Percentiles rank a stretch among this genome's conserved stretches.
These are phyloP conservation scores for Boeremia exigua DNA, from an alignment of 2,329 filamentous ascomycete genomes.

Conservation along the genomic window DNA sequence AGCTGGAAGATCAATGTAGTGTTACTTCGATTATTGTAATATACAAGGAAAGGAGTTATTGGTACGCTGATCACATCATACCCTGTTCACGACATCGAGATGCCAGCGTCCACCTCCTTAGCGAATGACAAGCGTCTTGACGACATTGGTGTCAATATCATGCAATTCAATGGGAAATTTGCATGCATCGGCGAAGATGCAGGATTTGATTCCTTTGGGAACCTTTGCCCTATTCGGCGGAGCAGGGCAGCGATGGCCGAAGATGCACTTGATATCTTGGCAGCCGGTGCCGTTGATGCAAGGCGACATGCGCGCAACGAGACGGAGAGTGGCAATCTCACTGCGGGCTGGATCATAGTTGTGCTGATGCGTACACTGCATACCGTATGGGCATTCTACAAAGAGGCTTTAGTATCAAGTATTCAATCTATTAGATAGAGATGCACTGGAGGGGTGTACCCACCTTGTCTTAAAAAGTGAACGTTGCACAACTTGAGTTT, in stretches of 20 bases:
- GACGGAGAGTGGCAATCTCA: slow-evolving; percentile 61
- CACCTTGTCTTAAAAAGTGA: slow-evolving; percentile 59
- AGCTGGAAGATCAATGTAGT: no score
- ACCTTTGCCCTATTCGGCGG: slow-evolving; percentile 48
- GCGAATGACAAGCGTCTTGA: slow-evolving; percentile 56
- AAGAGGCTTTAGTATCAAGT: neutral
- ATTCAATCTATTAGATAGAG: neutral
- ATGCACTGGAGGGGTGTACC: neutral
- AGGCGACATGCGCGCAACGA: slow-evolving; percentile 68
- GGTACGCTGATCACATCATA: no score
- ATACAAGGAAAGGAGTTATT: no score
- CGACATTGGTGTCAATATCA: slow-evolving; percentile 62
- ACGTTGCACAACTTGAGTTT: slow-evolving; percentile 69
- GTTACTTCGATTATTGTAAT: no score
- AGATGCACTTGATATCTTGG: slow-evolving; percentile 66
- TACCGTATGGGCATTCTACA: slow-evolving; percentile 60
- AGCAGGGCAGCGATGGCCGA: slow-evolving; percentile 68
- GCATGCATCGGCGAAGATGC: slow-evolving; percentile 64
- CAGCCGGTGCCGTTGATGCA: slow-evolving; percentile 65
- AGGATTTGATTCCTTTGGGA: slow-evolving; percentile 59
- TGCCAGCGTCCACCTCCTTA: slow-evolving; percentile 2
- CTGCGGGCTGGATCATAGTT: slow-evolving; percentile 59
- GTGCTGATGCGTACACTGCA: slow-evolving; percentile 62
- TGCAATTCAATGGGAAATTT: slow-evolving; percentile 65
- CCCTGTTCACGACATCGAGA: no score